Evolutionary conservation across 192 early-diverging fungal species (phyloP), one percentile per base, ranked within the genome.

Genomic region (Funneliformis mosseae): DNA sequence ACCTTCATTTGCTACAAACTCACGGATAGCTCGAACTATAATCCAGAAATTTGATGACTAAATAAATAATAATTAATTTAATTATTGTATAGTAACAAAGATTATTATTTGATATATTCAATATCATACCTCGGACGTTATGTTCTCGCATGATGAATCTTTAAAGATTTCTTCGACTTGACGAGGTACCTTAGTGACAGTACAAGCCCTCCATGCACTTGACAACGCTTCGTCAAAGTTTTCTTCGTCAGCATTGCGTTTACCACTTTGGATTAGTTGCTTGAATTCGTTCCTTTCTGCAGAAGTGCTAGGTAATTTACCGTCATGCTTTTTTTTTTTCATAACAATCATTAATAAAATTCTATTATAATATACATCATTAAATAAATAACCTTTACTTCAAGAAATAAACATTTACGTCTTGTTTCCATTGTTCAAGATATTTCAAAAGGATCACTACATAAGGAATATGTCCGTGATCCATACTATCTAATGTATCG

Each of bases 191-290:
- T 71, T 84, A 10, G 88, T 92, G 59, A 84, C 80, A 72, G 83
- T 87, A 82, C 88, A 90, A n/a, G 91, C 91, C 74, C 89, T 85
- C 84, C 90, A 89, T 14, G 90, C 89, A 27, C 89, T 87, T n/a
- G 87, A 84, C 8, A 88, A 82, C 1, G 97, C 97, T 84, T 98
- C 96, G 9, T 92, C 91, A 84, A 97, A 96, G 80, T 98, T 98
- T 79, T 97, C 94, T 75, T 95, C 92, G 69, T 92, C 94, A 8
- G 84, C 48, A 71, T 89, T 89, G 3, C 88, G 86, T 70, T 89
- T 88, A 81, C 88, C 90, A 9, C 83, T 68, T 3, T 78, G 78
- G 25, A 98, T 87, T 16, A 90, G 73, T 21, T 87, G 85, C 62
- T 93, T 92, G 79, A 97, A 88, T 81, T 90, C 84, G 23, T 89